Evolutionary conservation across 495 filamentous ascomycete genomes (phyloP), one percentile per base, ranked within the genome.

Genomic region (Neurospora sp.): DNA sequence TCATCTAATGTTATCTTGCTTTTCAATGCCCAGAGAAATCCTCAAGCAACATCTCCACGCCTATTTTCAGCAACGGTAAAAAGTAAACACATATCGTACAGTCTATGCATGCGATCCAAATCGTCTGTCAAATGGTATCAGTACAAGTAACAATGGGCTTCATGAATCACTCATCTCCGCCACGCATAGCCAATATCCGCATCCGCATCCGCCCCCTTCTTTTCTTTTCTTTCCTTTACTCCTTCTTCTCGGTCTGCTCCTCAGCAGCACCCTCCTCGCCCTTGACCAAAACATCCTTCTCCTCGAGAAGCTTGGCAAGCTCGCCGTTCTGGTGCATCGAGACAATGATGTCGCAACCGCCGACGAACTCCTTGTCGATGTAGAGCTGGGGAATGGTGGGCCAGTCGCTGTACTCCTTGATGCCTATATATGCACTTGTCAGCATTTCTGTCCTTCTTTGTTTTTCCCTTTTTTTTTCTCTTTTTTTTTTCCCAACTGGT

Each of bases 321-420:
- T 96, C 93, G 38, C 96, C 96, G 80, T 92, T 96, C 83, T 98
- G 93, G 84, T 98, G 96, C 96, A 98, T 98, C 9, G 91, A 91
- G 83, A 98, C 91, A 77, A 99, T 80, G 72, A 99, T 99, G 83
- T 99, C 96, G 80, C 96, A 98, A 3, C 96, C 96, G 71, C 96
- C 96, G 73, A 99, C 87, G 79, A 99, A 99, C 80, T 98, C 94
- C 82, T 95, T 95, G 70, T 96, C 88, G 69, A 99, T 85, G 82
- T 98, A 99, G 40, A 99, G 87, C 81, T 98, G 96, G 1, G 96
- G 96, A 80, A 99, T 98, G 31, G 96, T 99, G 10, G 96, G 96
- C 96, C 96, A 99, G 78, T 97, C 95, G 5, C 94, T 97, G 86
- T 93, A 99, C 80, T 99, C 94, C 81, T 99, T 99, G 82, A 99